Evolutionary conservation across 2,329 filamentous ascomycete genomes (phyloP).

Genomic region (Beauveria brongniartii): DNA sequence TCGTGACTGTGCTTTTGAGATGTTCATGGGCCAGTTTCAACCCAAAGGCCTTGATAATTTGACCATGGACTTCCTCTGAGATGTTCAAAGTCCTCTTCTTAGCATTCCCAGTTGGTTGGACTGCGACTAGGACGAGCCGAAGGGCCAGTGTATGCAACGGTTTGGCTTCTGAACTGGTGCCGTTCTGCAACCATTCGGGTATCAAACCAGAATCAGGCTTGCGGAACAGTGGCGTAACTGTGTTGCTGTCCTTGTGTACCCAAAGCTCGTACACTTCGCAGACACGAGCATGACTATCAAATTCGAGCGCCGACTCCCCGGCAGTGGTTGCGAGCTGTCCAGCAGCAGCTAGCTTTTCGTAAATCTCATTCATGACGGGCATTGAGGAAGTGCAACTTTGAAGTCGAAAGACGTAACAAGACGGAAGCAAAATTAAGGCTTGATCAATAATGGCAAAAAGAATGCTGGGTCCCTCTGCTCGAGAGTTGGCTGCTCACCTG

Average conservation of each 20-base stretch:
- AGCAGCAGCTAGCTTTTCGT: constrained; percentile 3
- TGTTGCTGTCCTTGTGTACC: not conserved
- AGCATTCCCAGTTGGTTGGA: not conserved
- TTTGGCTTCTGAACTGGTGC: constrained; percentile 7
- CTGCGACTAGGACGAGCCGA: not conserved
- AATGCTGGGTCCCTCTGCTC: too few relatives aligned
- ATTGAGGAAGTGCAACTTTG: too few relatives aligned
- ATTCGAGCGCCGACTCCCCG: not conserved
- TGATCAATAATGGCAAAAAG: too few relatives aligned
- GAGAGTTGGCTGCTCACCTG: not conserved
- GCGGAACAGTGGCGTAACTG: not conserved
- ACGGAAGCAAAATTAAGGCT: too few relatives aligned
- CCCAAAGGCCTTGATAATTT: constrained; percentile 21
- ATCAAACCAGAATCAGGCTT: not conserved
- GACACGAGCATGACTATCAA: not conserved
- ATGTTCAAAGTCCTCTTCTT: constrained; percentile 9
- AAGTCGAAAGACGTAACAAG: too few relatives aligned
- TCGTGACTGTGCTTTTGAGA: constrained; percentile 26
- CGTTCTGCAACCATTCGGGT: not conserved
- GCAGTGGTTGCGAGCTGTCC: not conserved
- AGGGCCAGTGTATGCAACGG: not conserved
- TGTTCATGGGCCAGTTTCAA: constrained; percentile 25
- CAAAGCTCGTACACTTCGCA: constrained; percentile 5
- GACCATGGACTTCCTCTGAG: constrained; percentile 12
- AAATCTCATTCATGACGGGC: constrained; percentile 6